Conservation (phyloP, 2,329 filamentous ascomycete species). For the Alternaria alternata region DNA sequence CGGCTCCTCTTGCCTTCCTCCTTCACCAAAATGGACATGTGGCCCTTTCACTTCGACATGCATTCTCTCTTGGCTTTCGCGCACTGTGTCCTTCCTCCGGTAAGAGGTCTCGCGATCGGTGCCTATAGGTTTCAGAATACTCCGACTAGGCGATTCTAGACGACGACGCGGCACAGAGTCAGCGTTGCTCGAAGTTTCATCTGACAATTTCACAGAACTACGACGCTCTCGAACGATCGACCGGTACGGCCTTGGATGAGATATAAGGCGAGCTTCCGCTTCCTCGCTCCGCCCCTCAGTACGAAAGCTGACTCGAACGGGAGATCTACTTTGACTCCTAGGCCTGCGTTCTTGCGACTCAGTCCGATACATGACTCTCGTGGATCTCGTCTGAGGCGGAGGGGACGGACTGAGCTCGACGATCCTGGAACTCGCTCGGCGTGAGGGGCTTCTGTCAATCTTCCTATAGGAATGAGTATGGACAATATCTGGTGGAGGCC, state of each 20-base stretch:
- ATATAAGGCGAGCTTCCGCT: slow-evolving; percentile 33
- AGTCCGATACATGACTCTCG: slow-evolving; percentile 23
- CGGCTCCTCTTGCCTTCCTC: slow-evolving; percentile 11
- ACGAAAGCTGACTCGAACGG: slow-evolving; percentile 11
- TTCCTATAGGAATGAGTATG: slow-evolving; percentile 34
- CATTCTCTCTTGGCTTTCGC: slow-evolving; percentile 38
- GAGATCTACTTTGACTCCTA: slow-evolving; percentile 24
- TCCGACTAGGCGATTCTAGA: slow-evolving; percentile 24
- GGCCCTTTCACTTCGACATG: slow-evolving; percentile 41
- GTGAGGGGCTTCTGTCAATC: slow-evolving; percentile 12
- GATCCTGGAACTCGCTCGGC: slow-evolving; percentile 26
- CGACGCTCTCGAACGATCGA: slow-evolving; percentile 32
- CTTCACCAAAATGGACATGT: slow-evolving; percentile 41
- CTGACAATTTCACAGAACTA: slow-evolving; percentile 21
- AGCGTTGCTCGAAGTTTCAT: slow-evolving; percentile 27
- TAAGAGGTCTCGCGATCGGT: slow-evolving; percentile 28
- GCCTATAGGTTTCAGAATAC: slow-evolving; percentile 36
- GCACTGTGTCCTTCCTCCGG: slow-evolving; percentile 24
- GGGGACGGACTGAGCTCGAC: slow-evolving; percentile 38
- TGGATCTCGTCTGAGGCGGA: slow-evolving; percentile 27
- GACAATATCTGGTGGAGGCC: slow-evolving; percentile 35
- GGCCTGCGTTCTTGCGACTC: slow-evolving; percentile 25
- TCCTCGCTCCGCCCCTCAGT: slow-evolving; percentile 23
- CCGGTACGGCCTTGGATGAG: slow-evolving; percentile 36
- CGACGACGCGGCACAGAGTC: slow-evolving; percentile 16